Conservation (phyloP, 306 rosid genomes). For the Cucumis cinereus region DNA sequence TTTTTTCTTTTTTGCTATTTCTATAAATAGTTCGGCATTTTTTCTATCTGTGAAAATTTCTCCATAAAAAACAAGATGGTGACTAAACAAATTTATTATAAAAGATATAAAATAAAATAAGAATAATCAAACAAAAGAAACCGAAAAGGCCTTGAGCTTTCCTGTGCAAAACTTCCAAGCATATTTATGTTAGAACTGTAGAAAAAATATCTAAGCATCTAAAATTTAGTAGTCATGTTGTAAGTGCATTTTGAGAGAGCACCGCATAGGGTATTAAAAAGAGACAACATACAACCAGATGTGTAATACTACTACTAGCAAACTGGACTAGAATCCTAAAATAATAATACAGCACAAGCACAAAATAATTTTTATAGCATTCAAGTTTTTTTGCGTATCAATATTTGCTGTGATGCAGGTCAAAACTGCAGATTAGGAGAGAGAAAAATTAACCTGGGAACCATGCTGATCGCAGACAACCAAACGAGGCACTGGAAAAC, state of each 20-base stretch:
- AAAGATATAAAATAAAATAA: not conserved
- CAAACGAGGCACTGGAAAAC: conserved; percentile 93
- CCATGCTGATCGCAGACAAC: conserved; percentile 98
- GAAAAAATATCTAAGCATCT: not conserved
- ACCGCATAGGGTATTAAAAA: not conserved
- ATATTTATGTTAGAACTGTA: not conserved
- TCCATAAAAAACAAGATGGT: not conserved
- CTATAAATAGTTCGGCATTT: too few species aligned
- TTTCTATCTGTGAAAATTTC: too few species aligned
- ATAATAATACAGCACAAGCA: not conserved
- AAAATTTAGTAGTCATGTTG: not conserved
- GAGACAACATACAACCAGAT: not conserved
- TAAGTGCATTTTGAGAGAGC: not conserved
- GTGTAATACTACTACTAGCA: not conserved
- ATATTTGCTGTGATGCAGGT: not conserved
- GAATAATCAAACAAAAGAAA: not conserved
- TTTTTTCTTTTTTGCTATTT: too few species aligned
- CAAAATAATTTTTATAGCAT: not conserved
- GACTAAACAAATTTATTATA: not conserved
- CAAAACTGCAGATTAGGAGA: not conserved
- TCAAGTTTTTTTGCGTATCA: not conserved
- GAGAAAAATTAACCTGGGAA: conserved; percentile 57
- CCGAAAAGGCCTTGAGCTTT: not conserved
- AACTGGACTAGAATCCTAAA: not conserved
- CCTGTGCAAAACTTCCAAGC: not conserved